Conservation (phyloP, 192 early-diverging fungal genomes). For the Phlyctochytrium planicorne region DNA sequence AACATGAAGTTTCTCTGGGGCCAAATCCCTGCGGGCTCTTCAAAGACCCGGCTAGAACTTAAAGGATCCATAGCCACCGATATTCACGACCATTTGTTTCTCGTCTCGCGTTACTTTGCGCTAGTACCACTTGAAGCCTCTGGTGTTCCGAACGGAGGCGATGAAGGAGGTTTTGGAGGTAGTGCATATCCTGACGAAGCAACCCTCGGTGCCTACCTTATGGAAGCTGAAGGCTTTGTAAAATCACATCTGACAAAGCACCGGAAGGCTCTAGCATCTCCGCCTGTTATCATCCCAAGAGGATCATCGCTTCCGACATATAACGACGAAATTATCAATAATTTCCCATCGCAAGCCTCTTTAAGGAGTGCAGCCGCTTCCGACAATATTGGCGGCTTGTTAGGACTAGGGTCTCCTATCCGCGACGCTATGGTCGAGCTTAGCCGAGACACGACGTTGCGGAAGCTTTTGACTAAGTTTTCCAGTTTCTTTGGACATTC, state of each 20-base stretch:
- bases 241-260: neutral
- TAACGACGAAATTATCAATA: neutral
- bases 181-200: slow-evolving; percentile 2
- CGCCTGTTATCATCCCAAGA: slow-evolving; percentile 3
- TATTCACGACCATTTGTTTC: slow-evolving; percentile 31
- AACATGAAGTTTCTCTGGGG: neutral
- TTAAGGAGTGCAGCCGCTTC: neutral
- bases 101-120: slow-evolving; percentile 39
- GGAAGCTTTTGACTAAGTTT: slow-evolving; percentile 44
- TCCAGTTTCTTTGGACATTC: slow-evolving; percentile 80
- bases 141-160: neutral
- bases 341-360: neutral
- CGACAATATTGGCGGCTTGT: slow-evolving; percentile 5
- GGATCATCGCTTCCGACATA: neutral
- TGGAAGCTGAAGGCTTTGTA: slow-evolving; percentile 42
- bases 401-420: slow-evolving; percentile 2
- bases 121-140: slow-evolving; percentile 33
- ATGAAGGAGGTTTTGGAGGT: neutral
- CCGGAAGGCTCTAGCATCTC: neutral
- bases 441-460: slow-evolving; percentile 36
- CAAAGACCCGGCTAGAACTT: neutral
- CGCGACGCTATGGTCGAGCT: slow-evolving; percentile 24
- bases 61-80: slow-evolving; percentile 21
- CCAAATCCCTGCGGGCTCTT: neutral
- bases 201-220: slow-evolving; percentile 48